phyloP scores from a whole-genome alignment of 2,329 filamentous ascomycete species.

The Aspergillus vadensis region DNA sequence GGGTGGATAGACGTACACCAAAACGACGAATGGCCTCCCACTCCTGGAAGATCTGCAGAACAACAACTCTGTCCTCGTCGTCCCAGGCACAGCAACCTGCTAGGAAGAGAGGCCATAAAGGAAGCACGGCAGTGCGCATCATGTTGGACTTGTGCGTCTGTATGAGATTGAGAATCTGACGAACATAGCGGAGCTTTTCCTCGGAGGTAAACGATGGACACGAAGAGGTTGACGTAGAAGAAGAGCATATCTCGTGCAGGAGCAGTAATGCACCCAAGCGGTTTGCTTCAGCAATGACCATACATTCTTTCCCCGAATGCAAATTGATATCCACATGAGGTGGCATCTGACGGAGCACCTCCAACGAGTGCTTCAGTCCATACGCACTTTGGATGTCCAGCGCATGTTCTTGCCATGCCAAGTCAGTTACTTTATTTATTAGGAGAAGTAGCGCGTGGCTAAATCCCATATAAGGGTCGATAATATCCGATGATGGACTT shows the following conservation, averaged over 20 bases:
- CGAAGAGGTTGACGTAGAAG: neutral
- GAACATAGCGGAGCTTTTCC: neutral
- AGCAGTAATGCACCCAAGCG: neutral
- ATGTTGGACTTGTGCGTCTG: conserved; percentile 12
- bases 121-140: conserved; percentile 26
- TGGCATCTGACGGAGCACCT: neutral
- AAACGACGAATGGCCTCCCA: conserved; percentile 26
- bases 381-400: neutral
- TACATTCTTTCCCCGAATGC: neutral
- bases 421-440: neutral
- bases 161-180: neutral
- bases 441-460: neutral
- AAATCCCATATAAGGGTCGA: neutral
- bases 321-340: neutral
- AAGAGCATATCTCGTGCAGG: neutral
- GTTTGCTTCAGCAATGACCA: neutral
- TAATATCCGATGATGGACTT: neutral
- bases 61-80: conserved; percentile 25
- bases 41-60: conserved; percentile 27
- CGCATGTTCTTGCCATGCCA: neutral
- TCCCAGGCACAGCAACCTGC: conserved; percentile 28
- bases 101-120: conserved; percentile 32
- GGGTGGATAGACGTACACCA: conserved; percentile 18
- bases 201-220: neutral
- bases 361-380: neutral